Conservation (phyloP, 192 early-diverging fungal species). For the Entomortierella lignicola region DNA sequence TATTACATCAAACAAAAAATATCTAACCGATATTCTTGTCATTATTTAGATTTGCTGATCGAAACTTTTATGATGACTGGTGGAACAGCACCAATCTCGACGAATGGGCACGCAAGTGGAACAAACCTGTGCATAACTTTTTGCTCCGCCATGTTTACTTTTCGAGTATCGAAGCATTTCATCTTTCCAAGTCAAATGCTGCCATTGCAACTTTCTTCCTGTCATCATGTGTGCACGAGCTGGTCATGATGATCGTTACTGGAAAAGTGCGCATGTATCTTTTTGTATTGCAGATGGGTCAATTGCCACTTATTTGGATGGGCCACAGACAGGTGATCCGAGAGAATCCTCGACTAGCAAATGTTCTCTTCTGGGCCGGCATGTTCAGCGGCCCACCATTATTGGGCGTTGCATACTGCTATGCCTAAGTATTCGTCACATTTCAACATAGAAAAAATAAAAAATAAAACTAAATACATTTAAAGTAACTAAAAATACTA, state of each 20-base stretch:
- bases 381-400: conserved; percentile 91
- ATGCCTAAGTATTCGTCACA: conserved; percentile 19
- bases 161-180: conserved; percentile 78
- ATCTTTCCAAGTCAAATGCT: conserved; percentile 75
- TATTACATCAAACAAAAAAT: background rate
- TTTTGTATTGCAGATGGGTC: conserved; percentile 88
- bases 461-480: no score
- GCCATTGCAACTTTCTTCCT: conserved; percentile 86
- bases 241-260: conserved; percentile 79
- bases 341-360: conserved; percentile 74
- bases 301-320: conserved; percentile 88
- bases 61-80: conserved; percentile 99
- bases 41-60: conserved; percentile 82
- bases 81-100: conserved; percentile 93
- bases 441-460: conserved; percentile 6
- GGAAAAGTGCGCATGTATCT: conserved; percentile 79
- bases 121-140: conserved; percentile 95
- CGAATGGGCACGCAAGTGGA: conserved; percentile 97
- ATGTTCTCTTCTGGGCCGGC: conserved; percentile 90
- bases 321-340: conserved; percentile 69
- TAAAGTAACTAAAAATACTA: no score
- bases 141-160: conserved; percentile 91
- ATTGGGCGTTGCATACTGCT: conserved; percentile 81
- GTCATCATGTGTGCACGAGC: conserved; percentile 82
- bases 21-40: conserved; percentile 1